Evolutionary conservation across 139 green algal species (phyloP).

Genomic region (Micractinium conductrix): DNA sequence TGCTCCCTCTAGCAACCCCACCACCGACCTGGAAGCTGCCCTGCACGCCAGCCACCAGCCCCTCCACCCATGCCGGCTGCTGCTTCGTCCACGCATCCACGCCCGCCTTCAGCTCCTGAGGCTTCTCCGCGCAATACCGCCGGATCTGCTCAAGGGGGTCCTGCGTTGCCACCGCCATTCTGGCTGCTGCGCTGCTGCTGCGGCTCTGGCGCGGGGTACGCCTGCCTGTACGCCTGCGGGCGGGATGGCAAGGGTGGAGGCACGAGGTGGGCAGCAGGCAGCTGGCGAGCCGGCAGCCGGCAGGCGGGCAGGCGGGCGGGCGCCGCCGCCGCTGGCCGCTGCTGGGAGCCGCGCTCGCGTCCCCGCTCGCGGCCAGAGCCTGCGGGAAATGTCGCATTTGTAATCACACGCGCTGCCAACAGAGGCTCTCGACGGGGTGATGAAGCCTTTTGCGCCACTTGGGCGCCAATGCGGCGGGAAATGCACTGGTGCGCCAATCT

Average conservation of each 20-base stretch:
- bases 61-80: constrained; percentile 72
- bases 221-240: background rate
- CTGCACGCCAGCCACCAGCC: constrained; percentile 51
- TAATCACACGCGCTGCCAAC: too few relatives aligned
- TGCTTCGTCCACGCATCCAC: constrained; percentile 61
- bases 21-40: constrained; percentile 32
- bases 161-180: background rate
- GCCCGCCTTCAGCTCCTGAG: constrained; percentile 41
- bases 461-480: background rate
- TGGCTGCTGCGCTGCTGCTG: background rate
- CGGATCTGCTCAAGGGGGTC: constrained; percentile 9
- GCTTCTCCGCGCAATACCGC: constrained; percentile 1
- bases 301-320: too few relatives aligned
- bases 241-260: background rate
- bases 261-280: background rate
- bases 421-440: too few relatives aligned
- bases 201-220: background rate
- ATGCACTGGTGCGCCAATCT: too few relatives aligned
- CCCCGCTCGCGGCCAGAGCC: too few relatives aligned
- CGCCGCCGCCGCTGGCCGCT: too few relatives aligned
- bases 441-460: too few relatives aligned
- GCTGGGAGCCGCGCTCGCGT: too few relatives aligned
- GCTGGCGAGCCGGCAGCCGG: too few relatives aligned
- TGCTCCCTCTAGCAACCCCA: background rate
- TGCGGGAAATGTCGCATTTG: too few relatives aligned